phyloP scores from a whole-genome alignment of 257 asterid genomes.

The Gentiana dahurica region DNA sequence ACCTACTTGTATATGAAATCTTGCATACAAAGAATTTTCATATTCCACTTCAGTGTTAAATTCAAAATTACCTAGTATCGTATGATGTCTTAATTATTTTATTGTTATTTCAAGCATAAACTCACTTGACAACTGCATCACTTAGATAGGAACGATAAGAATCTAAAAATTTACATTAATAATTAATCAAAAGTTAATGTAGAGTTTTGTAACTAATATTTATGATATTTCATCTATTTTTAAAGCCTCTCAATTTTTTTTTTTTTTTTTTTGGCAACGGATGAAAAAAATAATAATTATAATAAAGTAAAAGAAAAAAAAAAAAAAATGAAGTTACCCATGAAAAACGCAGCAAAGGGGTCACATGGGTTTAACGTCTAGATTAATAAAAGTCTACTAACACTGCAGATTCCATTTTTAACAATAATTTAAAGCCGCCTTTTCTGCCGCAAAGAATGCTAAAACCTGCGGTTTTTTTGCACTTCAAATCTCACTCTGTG shows the following conservation, averaged over 20 bases:
- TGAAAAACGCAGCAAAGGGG: conserved; percentile 47
- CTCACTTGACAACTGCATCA: too few relatives aligned
- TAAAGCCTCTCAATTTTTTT: too few relatives aligned
- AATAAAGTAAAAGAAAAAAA: conserved; percentile 27
- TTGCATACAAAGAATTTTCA: not conserved
- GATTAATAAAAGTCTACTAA: conserved; percentile 17
- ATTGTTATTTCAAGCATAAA: too few relatives aligned
- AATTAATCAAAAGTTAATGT: too few relatives aligned
- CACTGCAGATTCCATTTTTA: conserved; percentile 24
- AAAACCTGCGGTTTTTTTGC: conserved; percentile 27
- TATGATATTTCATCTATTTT: too few relatives aligned
- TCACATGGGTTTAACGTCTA: conserved; percentile 72
- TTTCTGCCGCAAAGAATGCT: conserved; percentile 42
- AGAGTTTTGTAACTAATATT: too few relatives aligned
- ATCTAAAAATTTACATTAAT: too few relatives aligned
- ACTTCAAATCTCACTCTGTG: conserved; percentile 10
- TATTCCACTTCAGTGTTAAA: too few relatives aligned
- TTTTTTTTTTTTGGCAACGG: not conserved
- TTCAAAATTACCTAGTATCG: too few relatives aligned
- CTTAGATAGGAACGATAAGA: too few relatives aligned
- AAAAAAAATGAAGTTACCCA: conserved; percentile 15
- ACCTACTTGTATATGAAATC: not conserved
- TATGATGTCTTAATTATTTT: too few relatives aligned
- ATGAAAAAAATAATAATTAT: conserved; percentile 18
- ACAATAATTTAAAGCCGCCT: conserved; percentile 29